Evolutionary conservation across 139 green algal genomes (phyloP).

Genomic region (Trebouxia sp.): DNA sequence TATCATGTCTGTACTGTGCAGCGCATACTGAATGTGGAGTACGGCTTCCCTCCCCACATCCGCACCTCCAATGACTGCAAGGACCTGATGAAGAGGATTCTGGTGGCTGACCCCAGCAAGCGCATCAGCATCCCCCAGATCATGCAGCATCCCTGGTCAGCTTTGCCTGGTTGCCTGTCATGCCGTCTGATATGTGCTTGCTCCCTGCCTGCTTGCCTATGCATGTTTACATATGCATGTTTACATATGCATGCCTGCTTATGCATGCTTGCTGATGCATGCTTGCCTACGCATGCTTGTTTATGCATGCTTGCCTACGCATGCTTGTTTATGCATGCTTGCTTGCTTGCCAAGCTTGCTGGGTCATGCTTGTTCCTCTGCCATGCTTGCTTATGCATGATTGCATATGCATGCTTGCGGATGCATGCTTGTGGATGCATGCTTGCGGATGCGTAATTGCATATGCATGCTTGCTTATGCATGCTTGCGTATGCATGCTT

Average conservation of each 20-base stretch:
- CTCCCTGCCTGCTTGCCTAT: too few relatives aligned
- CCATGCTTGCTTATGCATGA: background rate
- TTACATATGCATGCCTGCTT: too few relatives aligned
- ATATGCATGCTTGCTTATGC: too few relatives aligned
- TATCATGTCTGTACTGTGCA: slow-evolving; percentile 37
- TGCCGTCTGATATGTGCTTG: too few relatives aligned
- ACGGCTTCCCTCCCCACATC: slow-evolving; percentile 68
- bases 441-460: too few relatives aligned
- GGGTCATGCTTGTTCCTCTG: background rate
- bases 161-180: too few relatives aligned
- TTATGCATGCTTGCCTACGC: background rate
- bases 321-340: background rate
- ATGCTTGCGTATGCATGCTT: too few relatives aligned
- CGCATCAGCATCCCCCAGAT: slow-evolving; percentile 83
- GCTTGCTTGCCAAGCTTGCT: background rate
- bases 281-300: too few relatives aligned
- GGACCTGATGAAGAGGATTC: slow-evolving; percentile 73
- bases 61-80: slow-evolving; percentile 65
- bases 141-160: slow-evolving; percentile 82
- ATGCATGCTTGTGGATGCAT: too few relatives aligned
- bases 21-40: slow-evolving; percentile 85
- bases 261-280: too few relatives aligned
- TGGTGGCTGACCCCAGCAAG: slow-evolving; percentile 70
- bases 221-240: too few relatives aligned
- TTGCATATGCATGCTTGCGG: too few relatives aligned